Evolutionary conservation across 768 basidiomycete genomes (phyloP).

Genomic region (Leccinum broughii): DNA sequence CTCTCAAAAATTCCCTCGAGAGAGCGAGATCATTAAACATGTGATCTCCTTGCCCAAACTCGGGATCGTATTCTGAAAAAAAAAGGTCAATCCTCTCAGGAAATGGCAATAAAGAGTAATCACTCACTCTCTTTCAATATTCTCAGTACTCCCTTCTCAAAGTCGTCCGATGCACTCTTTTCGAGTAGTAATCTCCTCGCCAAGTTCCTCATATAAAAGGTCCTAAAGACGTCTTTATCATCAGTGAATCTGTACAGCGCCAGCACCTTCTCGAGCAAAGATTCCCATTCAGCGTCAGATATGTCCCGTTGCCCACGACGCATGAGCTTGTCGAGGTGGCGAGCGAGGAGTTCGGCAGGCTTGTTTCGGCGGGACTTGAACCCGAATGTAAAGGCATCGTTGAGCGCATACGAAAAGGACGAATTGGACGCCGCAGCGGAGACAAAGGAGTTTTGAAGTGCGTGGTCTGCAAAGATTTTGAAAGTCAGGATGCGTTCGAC

Average conservation of each 20-base stretch:
- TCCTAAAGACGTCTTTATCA: conserved; percentile 92
- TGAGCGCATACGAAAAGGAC: conserved; percentile 65
- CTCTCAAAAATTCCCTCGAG: conserved; percentile 70
- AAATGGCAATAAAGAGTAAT: neutral
- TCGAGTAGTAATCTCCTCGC: conserved; percentile 87
- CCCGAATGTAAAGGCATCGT: conserved; percentile 69
- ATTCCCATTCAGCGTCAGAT: conserved; percentile 63
- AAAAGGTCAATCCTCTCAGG: conserved; percentile 15
- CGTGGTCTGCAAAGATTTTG: conserved; percentile 56
- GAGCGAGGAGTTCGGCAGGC: conserved; percentile 92
- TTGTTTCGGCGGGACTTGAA: conserved; percentile 78
- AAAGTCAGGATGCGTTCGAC: conserved; percentile 69
- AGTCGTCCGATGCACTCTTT: conserved; percentile 82
- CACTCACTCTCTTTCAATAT: conserved; percentile 79
- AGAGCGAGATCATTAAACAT: conserved; percentile 92
- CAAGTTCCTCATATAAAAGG: conserved; percentile 85
- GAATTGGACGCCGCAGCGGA: conserved; percentile 44
- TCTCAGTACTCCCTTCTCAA: conserved; percentile 81
- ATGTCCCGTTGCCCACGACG: conserved; percentile 77
- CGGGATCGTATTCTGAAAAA: conserved; percentile 83
- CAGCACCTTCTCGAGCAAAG: conserved; percentile 63
- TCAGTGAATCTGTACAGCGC: conserved; percentile 83
- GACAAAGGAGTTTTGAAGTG: conserved; percentile 53
- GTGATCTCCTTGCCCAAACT: conserved; percentile 90
- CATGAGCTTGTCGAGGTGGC: conserved; percentile 85